Evolutionary conservation across 2,329 filamentous ascomycete species (phyloP).

Genomic region (Hymenoscyphus linearis): DNA sequence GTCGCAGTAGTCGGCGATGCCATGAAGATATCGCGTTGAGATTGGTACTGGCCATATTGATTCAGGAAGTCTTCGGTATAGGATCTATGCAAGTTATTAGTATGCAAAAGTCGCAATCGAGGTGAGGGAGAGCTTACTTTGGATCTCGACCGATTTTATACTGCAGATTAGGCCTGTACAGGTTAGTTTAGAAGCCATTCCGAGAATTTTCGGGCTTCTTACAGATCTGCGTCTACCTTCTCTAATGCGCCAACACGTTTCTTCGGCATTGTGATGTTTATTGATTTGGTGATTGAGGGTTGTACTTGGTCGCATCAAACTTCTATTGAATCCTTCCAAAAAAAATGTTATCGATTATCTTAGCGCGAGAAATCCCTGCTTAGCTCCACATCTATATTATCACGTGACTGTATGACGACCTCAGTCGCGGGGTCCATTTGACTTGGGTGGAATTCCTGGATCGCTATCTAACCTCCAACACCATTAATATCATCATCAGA

Average conservation of each 20-base stretch:
- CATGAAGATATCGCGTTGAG: constrained; percentile 86
- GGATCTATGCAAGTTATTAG: constrained; percentile 46
- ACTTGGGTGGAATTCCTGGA: not conserved
- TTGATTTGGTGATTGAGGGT: constrained; percentile 3
- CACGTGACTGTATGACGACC: not conserved
- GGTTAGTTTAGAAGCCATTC: constrained; percentile 23
- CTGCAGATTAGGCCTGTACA: constrained; percentile 68
- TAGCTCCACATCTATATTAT: not conserved
- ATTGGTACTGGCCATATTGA: constrained; percentile 88
- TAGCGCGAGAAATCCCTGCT: constrained; percentile 19
- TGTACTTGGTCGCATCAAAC: constrained; percentile 8
- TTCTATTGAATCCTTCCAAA: constrained; percentile 26
- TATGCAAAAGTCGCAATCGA: not conserved
- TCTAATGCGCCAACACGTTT: constrained; percentile 87
- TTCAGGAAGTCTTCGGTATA: constrained; percentile 85
- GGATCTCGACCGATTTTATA: constrained; percentile 89
- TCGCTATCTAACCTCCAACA: not conserved
- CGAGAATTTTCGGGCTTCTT: constrained; percentile 31
- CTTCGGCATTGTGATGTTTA: constrained; percentile 60
- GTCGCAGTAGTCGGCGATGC: constrained; percentile 74
- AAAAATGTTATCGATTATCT: constrained; percentile 28
- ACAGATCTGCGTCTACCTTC: constrained; percentile 90
- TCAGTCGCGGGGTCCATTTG: not conserved
- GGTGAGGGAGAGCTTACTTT: constrained; percentile 44
- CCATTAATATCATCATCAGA: not conserved